Base-by-base conservation (phyloP, 148 eudicot species). In the Dysphania ambrosioides region DNA sequence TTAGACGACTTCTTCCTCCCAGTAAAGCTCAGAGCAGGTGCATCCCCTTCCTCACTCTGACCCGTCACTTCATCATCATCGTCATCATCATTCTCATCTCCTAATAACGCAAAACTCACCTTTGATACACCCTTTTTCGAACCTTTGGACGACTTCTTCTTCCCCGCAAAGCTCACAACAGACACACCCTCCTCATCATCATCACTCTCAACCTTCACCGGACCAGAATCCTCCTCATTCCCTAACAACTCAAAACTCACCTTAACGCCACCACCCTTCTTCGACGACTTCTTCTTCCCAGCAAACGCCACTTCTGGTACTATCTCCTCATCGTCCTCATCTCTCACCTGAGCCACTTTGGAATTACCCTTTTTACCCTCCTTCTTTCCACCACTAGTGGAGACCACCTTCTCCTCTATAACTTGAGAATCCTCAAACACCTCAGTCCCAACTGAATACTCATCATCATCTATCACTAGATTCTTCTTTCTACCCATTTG, bases 1-100 rank as follows among this genome's bases (percentile, higher is more conserved):
- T 87, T 90, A 19, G 90, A 87, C 15, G 91, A 86, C 82, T 87
- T 87, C 80, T 90, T 89, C 78, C 88, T 90, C 41, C 91, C 95
- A 4, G 86, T 68, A 77, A 92, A 89, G 72, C 70, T 75, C 72
- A 27, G 12, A 5, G 24, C 26, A 34, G 67, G 41, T 15, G 8
- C 67, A 12, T 68, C 71, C 68, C 77, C 86, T 10, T 83, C 86
- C 55, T 72, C 80, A 62, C 51, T 63, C 70, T 24, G 53, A 47
- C 53, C 18, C 53, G 3, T 47, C 53, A 15, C 18, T 31, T 24
- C 26, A 35, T 78, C 83, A 42, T 71, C 86, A 15, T 73, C 70
- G n/a, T 24, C 72, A 27, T 72, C 84, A 18, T 70, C 77, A 63
- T 84, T 83, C 82, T 85, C 87, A 68, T 83, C 89, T 27, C 76